These are phyloP conservation scores for Diaporthe nobilis DNA, from an alignment of 2,329 filamentous ascomycete genomes.

Conservation along the genomic window DNA sequence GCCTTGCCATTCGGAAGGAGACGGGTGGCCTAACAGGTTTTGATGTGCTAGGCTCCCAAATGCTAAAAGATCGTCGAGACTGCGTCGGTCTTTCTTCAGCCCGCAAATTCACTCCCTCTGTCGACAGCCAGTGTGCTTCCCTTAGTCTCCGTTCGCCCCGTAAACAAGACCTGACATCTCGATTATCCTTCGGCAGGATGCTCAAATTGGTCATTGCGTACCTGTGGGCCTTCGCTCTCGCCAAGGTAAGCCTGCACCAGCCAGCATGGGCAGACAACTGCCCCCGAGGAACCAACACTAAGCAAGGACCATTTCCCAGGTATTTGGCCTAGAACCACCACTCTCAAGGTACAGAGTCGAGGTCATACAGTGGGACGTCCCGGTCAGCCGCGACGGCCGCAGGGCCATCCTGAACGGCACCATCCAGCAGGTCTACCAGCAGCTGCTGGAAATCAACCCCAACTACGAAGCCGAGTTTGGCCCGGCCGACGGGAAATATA, in stretches of 20 bases:
- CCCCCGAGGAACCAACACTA: too few species aligned
- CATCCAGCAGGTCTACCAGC: neutral
- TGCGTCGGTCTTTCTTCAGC: neutral
- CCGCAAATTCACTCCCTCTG: neutral
- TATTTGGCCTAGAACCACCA: neutral
- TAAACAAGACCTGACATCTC: too few species aligned
- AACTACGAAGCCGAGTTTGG: neutral
- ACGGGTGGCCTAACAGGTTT: too few species aligned
- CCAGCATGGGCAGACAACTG: neutral
- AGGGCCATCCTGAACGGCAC: neutral
- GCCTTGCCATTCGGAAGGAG: too few species aligned
- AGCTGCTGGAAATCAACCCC: neutral
- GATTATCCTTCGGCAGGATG: neutral
- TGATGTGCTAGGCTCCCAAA: neutral
- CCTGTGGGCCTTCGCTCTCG: neutral
- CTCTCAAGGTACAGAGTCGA: neutral
- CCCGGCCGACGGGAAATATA: too few species aligned
- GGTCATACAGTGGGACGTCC: neutral
- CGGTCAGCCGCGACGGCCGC: neutral
- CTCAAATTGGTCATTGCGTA: neutral
- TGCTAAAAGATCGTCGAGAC: neutral
- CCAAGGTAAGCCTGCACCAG: neutral
- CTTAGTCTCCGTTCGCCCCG: too few species aligned
- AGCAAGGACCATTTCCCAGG: fast-evolving
- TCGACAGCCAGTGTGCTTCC: too few species aligned